These are phyloP conservation scores for Akanthomyces muscarius DNA, from an alignment of 2,329 filamentous ascomycete genomes.

Conservation along the genomic window DNA sequence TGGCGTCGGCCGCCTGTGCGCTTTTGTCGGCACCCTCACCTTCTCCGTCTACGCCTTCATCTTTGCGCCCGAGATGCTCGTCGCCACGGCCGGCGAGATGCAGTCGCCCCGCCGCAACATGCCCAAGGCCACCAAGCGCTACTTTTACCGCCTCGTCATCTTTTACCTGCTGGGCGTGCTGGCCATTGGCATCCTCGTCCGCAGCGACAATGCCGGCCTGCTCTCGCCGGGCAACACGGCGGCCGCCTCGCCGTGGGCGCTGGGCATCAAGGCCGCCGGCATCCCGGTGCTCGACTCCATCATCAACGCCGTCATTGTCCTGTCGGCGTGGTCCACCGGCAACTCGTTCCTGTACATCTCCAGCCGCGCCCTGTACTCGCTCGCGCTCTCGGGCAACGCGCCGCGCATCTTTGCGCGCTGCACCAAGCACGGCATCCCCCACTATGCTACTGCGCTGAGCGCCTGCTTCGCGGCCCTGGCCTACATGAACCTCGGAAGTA, in stretches of 20 bases:
- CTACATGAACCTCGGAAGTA: slow-evolving; percentile 55
- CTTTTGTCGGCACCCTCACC: slow-evolving; percentile 35
- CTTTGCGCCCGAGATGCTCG: slow-evolving; percentile 27
- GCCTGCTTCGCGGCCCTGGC: slow-evolving; percentile 50
- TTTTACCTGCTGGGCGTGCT: slow-evolving; percentile 28
- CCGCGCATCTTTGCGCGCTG: slow-evolving; percentile 33
- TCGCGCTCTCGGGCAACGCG: slow-evolving; percentile 39
- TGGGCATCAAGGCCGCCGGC: slow-evolving; percentile 44
- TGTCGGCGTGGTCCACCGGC: slow-evolving; percentile 53
- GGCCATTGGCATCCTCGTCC: slow-evolving; percentile 28
- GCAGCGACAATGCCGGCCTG: slow-evolving; percentile 30
- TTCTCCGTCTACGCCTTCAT: slow-evolving; percentile 22
- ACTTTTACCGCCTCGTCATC: slow-evolving; percentile 28
- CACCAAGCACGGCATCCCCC: slow-evolving; percentile 24
- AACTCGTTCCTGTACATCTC: slow-evolving; percentile 51
- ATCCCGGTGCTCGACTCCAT: slow-evolving; percentile 42
- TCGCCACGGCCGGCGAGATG: slow-evolving; percentile 31
- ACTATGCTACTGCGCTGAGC: slow-evolving; percentile 21
- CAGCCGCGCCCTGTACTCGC: slow-evolving; percentile 41
- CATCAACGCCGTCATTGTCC: slow-evolving; percentile 53
- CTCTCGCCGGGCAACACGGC: slow-evolving; percentile 29
- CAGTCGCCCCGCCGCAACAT: slow-evolving; percentile 30
- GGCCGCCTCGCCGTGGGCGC: slow-evolving; percentile 52
- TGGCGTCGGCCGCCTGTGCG: slow-evolving; percentile 51
- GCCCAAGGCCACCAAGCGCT: slow-evolving; percentile 28